Conservation (phyloP, 192 early-diverging fungal genomes). For the Gryganskiella cystojenkinii region DNA sequence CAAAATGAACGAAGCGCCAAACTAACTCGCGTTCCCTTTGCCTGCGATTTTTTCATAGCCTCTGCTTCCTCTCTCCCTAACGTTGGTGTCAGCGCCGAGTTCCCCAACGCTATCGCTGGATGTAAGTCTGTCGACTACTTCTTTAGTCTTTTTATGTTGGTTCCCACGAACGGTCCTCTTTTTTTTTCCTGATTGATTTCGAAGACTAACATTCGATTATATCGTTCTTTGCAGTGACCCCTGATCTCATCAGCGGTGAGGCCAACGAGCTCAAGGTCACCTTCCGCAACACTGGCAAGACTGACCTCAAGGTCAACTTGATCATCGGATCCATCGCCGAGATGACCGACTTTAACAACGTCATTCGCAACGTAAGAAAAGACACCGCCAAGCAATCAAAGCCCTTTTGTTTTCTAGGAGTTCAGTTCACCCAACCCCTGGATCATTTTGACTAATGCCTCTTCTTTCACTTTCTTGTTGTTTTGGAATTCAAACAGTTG, state of each 20-base stretch:
- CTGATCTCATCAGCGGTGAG: slow-evolving; percentile 41
- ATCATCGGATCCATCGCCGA: slow-evolving; percentile 42
- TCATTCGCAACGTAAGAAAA: slow-evolving; percentile 54
- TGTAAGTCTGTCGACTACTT: slow-evolving; percentile 27
- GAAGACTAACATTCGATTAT: too few species aligned
- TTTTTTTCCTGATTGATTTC: too few species aligned
- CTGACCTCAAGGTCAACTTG: slow-evolving; percentile 48
- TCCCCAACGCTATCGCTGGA: slow-evolving; percentile 50
- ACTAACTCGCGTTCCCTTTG: not conserved
- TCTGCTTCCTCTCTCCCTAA: slow-evolving; percentile 34
- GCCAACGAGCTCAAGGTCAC: slow-evolving; percentile 48
- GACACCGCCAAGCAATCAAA: too few species aligned
- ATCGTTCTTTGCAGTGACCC: slow-evolving; percentile 40
- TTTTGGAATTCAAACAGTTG: too few species aligned
- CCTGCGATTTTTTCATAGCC: slow-evolving; percentile 19
- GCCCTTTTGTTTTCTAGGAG: not conserved
- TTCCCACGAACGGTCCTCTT: not conserved
- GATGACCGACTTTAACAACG: slow-evolving; percentile 33
- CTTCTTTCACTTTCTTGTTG: not conserved
- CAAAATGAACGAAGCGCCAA: not conserved
- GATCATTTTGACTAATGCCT: not conserved
- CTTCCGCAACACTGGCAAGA: slow-evolving; percentile 52
- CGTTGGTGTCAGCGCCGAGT: slow-evolving; percentile 35
- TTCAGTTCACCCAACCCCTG: too few species aligned
- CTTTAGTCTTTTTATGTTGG: not conserved